Percentiles rank a stretch among this genome's conserved stretches.
Conservation (phyloP, 768 basidiomycete genomes). For the Lentinula sp. region DNA sequence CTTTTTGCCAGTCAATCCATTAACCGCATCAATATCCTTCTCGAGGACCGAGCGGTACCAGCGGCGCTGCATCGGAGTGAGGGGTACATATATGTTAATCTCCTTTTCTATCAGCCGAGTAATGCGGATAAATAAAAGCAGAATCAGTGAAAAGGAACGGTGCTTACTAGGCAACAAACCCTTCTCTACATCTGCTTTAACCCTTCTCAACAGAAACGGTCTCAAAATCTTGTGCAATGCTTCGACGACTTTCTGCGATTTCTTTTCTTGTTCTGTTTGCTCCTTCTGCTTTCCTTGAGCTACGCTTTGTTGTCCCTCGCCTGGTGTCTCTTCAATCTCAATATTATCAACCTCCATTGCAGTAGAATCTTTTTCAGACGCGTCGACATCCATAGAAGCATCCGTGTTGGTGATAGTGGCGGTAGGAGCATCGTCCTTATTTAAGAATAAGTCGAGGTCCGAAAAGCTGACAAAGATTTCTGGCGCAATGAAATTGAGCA, state of each 20-base stretch:
- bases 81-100: constrained; percentile 95
- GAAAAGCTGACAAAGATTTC: constrained; percentile 90
- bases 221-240: constrained; percentile 95
- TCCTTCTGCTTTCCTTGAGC: background rate
- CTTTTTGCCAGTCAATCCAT: constrained; percentile 93
- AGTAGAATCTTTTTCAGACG: background rate
- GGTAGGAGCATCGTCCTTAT: constrained; percentile 58
- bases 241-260: constrained; percentile 90
- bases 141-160: constrained; percentile 1
- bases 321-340: background rate
- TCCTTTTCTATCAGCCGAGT: constrained; percentile 69
- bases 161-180: constrained; percentile 79
- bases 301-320: background rate
- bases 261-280: constrained; percentile 53
- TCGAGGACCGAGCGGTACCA: constrained; percentile 96
- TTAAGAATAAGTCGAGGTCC: constrained; percentile 91
- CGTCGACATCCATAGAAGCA: background rate
- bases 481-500: constrained; percentile 94
- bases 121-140: background rate
- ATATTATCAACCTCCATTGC: background rate
- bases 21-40: constrained; percentile 98
- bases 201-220: constrained; percentile 89
- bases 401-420: constrained; percentile 20
- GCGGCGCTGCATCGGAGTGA: constrained; percentile 96
- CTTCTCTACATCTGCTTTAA: constrained; percentile 97